These are phyloP conservation scores for Epicoccum nigrum DNA, from an alignment of 2,329 filamentous ascomycete genomes.

Conservation along the genomic window DNA sequence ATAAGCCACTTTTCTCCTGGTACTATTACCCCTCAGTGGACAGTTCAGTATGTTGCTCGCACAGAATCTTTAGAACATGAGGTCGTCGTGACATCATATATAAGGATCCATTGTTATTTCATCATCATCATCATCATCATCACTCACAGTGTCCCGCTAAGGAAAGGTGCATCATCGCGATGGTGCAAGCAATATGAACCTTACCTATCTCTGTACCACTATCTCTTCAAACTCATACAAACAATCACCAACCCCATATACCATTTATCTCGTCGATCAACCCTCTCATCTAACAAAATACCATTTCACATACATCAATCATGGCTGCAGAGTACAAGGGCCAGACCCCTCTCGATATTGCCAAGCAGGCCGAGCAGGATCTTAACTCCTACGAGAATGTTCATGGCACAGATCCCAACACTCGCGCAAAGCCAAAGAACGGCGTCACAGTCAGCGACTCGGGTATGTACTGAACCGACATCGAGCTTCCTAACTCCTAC, in stretches of 20 bases:
- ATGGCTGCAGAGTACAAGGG: conserved; percentile 54
- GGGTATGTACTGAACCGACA: conserved; percentile 36
- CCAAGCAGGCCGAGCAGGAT: conserved; percentile 56
- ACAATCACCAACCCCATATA: not conserved
- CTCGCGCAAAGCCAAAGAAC: conserved; percentile 4
- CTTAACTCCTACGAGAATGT: conserved; percentile 53
- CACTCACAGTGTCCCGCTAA: not conserved
- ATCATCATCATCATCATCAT: conserved; percentile 2
- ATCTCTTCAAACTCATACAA: not conserved
- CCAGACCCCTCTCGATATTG: conserved; percentile 52
- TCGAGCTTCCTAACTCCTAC: not conserved
- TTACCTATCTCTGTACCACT: not conserved
- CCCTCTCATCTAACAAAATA: not conserved
- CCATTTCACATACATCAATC: conserved; percentile 11
- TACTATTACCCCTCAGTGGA: not conserved
- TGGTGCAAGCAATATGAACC: conserved; percentile 6
- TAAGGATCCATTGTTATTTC: conserved; percentile 11
- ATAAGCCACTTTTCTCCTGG: not conserved
- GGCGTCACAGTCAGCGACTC: conserved; percentile 39
- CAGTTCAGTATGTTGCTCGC: not conserved
- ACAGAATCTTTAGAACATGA: conserved; percentile 4
- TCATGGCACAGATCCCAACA: conserved; percentile 40
- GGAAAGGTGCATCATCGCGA: conserved; percentile 9
- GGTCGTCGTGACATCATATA: conserved; percentile 20
- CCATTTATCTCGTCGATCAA: not conserved